Conservation (phyloP, 345 rosid species). For the Boechera stricta region DNA sequence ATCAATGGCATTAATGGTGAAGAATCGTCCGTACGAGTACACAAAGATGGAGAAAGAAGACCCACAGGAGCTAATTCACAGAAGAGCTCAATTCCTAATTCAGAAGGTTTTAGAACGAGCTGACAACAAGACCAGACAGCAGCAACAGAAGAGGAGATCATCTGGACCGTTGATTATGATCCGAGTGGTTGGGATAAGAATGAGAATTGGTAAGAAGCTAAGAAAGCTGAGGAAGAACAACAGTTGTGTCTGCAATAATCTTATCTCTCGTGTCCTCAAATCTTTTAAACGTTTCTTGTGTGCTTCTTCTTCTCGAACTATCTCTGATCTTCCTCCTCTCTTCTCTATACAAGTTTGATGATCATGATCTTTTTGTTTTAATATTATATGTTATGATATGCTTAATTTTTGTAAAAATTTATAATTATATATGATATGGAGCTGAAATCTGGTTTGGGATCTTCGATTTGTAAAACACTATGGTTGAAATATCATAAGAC, state of each 20-base stretch:
- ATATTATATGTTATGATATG: background rate
- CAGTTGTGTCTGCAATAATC: conserved; percentile 33
- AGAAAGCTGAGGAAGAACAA: conserved; percentile 67
- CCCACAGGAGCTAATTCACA: conserved; percentile 63
- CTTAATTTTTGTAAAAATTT: background rate
- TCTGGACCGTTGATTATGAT: conserved; percentile 58
- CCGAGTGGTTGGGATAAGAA: conserved; percentile 61
- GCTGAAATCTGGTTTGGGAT: too few species aligned
- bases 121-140: conserved; percentile 40
- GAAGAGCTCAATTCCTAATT: conserved; percentile 84
- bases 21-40: conserved; percentile 50
- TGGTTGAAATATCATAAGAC: background rate
- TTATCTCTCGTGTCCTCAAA: conserved; percentile 44
- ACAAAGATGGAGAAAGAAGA: conserved; percentile 74
- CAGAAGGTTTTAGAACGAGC: conserved; percentile 65
- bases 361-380: conserved; percentile 22
- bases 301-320: conserved; percentile 35
- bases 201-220: conserved; percentile 72
- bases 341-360: conserved; percentile 44
- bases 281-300: conserved; percentile 36
- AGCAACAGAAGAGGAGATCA: conserved; percentile 35
- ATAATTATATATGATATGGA: background rate
- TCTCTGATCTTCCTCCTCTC: conserved; percentile 47
- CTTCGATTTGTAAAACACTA: too few species aligned
- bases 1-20: conserved; percentile 39